Evolutionary conservation across 139 green algal species (phyloP).

Genomic region (Edaphochlamys debaryana): DNA sequence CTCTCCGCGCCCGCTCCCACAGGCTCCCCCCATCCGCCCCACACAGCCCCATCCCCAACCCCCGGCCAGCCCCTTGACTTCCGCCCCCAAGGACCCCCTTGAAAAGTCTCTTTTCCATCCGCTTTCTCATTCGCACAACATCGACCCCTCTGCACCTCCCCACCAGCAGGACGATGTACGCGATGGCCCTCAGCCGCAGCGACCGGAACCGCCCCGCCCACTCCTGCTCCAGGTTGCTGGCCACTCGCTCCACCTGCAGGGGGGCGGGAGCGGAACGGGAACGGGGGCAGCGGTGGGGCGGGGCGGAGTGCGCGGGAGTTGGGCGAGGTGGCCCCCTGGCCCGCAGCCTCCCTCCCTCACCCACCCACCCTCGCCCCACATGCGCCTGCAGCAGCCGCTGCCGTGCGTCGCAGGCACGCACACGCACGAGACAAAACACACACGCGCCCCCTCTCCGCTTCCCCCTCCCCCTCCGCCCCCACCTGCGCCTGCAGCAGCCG

Average conservation of each 20-base stretch:
- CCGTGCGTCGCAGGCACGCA: conserved; percentile 2
- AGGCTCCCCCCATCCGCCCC: no score
- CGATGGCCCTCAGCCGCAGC: background rate
- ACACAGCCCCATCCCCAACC: no score
- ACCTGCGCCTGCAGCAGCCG: conserved; percentile 39
- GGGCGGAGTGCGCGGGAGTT: background rate
- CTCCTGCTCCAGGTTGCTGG: conserved; percentile 15
- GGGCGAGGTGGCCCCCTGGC: background rate
- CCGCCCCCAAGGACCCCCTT: no score
- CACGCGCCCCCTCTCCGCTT: background rate
- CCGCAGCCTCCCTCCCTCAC: background rate
- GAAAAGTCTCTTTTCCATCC: no score
- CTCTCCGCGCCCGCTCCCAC: no score
- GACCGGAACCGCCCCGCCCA: conserved; percentile 22
- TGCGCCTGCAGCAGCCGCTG: conserved; percentile 40
- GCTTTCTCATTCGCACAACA: no score
- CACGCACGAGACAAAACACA: background rate
- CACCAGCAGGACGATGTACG: conserved; percentile 16
- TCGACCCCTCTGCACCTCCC: background rate
- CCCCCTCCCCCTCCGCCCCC: background rate
- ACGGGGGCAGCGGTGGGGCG: no score
- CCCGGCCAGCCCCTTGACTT: no score
- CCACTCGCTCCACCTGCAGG: conserved; percentile 35
- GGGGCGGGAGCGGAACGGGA: background rate
- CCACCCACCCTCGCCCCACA: background rate